Base-by-base conservation (phyloP, 1,284 basidiomycete species). In the Termitomyces sp. region DNA sequence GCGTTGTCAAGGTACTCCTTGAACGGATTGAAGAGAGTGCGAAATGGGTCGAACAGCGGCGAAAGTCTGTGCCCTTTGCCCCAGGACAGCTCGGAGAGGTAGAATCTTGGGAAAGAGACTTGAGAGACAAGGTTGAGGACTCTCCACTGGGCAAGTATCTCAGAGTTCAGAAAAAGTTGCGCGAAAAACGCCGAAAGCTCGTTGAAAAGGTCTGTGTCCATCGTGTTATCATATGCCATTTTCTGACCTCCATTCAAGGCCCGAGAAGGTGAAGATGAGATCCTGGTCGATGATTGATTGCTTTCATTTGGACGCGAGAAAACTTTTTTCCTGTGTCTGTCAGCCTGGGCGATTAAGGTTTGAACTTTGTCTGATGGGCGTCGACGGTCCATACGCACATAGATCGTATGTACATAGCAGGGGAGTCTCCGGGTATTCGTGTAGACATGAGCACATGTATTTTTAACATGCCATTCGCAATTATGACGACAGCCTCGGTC, bases 11-110 rank as follows among this genome's bases (percentile, higher is more conserved):
- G 71, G 75, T 75, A 0, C 72, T 97, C 3, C 73, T 93, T 40
- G 94, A 96, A 63, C 84, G 91, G 38, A 71, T 95, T 31, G 93
- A 97, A 58, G 88, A 91, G 59, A 89, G 86, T 57, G 76, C 80
- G n/a, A 78, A 73, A 54, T 95, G 86, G 87, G 76, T 91, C 33
- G 84, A 91, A 65, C 72, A 79, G 64, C 78, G 76, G 64, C 75
- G 94, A 53, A 81, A 80, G 50, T 75, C 72, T 19, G 82, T 95
- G 5, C 68, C 72, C 18, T 93, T 97, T 64, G 80, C 81, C 7
- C 92, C 94, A 2, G 82, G 79, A 11, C 81, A 82, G 60, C 67
- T 87, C 62, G 71, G 67, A 4, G 83, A 86, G 49, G 85, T 97
- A 4, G 78, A 81, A 49, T 69, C 75, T 56, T 97, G 93, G 86